These are phyloP conservation scores for Boletus sp. DNA, from an alignment of 768 basidiomycete genomes.

Conservation along the genomic window DNA sequence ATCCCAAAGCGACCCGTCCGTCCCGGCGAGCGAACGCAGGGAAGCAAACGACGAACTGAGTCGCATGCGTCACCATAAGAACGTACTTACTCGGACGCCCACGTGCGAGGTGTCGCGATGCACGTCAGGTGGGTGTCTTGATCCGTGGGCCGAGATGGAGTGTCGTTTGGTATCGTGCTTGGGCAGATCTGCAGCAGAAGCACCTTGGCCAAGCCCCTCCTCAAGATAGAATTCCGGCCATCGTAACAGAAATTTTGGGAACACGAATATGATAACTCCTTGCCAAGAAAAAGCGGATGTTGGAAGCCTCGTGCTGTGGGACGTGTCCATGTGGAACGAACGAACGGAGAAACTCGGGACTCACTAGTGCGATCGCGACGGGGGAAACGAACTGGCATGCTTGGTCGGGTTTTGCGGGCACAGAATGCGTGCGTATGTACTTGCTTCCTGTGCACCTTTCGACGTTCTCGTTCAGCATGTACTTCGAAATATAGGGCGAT, in stretches of 20 bases:
- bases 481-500: background rate
- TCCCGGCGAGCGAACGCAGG: background rate
- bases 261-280: background rate
- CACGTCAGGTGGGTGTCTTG: background rate
- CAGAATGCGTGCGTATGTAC: background rate
- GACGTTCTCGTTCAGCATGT: background rate
- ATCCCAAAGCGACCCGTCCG: background rate
- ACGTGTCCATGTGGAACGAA: background rate
- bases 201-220: background rate
- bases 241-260: background rate
- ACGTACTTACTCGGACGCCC: background rate
- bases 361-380: background rate
- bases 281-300: background rate
- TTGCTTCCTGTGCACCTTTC: background rate
- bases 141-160: background rate
- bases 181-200: constrained; percentile 6
- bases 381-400: background rate
- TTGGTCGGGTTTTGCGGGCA: background rate
- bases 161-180: background rate
- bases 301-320: background rate
- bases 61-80: background rate
- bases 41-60: background rate
- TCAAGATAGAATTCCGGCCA: background rate
- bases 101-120: background rate
- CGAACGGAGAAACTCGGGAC: background rate